Conservation (phyloP, 2,329 filamentous ascomycete species). For the Lecanoromycetidae sp. region DNA sequence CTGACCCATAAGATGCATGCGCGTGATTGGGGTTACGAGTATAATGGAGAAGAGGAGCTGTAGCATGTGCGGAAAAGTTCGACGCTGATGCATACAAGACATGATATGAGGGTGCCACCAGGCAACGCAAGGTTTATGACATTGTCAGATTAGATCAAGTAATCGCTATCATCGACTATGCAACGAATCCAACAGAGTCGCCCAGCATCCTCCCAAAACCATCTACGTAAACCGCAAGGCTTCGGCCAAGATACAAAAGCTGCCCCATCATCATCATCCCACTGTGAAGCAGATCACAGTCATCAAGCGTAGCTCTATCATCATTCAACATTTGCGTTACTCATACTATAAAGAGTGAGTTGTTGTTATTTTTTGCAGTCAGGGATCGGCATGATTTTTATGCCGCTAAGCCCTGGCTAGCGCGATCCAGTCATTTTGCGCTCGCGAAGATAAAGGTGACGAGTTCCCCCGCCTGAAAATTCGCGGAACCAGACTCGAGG, state of each 20-base stretch:
- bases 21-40: too few species aligned
- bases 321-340: conserved; percentile 25
- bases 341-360: too few species aligned
- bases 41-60: too few species aligned
- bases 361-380: too few species aligned
- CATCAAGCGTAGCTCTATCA: conserved; percentile 25
- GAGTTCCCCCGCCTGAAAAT: not conserved
- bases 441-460: conserved; percentile 4
- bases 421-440: not conserved
- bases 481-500: not conserved
- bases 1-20: too few species aligned
- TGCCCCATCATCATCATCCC: conserved; percentile 23
- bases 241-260: conserved; percentile 12
- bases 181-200: conserved; percentile 11
- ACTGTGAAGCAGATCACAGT: conserved; percentile 6
- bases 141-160: conserved; percentile 54
- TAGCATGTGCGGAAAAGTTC: too few species aligned
- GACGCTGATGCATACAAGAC: too few species aligned
- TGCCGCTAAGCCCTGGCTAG: conserved; percentile 4
- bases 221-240: conserved; percentile 8
- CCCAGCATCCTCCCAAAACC: conserved; percentile 7
- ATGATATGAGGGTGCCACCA: too few species aligned
- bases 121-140: too few species aligned
- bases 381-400: conserved; percentile 2
- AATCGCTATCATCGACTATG: conserved; percentile 36